Percentiles rank a stretch among this genome's conserved stretches.
Conservation (phyloP, 2,329 filamentous ascomycete genomes). For the Aspergillus melleus region DNA sequence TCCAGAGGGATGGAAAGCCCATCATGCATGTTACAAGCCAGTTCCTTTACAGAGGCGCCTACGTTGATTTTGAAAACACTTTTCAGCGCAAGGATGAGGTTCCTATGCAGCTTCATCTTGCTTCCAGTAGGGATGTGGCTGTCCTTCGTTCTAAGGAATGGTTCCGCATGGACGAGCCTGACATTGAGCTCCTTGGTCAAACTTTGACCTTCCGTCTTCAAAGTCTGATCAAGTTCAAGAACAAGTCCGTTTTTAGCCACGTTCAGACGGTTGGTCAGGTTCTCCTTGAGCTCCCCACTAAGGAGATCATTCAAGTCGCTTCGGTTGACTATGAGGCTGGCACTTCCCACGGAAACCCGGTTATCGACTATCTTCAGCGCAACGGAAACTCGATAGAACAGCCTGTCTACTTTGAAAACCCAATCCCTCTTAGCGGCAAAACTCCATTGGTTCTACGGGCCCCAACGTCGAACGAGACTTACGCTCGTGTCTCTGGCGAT, state of each 20-base stretch:
- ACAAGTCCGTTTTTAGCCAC: slow-evolving; percentile 84
- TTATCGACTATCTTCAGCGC: slow-evolving; percentile 91
- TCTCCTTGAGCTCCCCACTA: slow-evolving; percentile 88
- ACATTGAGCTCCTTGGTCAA: slow-evolving; percentile 86
- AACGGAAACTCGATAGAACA: slow-evolving; percentile 92
- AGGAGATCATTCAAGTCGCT: slow-evolving; percentile 96
- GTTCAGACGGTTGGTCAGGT: slow-evolving; percentile 93
- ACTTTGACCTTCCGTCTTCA: slow-evolving; percentile 95
- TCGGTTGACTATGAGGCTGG: slow-evolving; percentile 94
- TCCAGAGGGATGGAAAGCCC: slow-evolving; percentile 75
- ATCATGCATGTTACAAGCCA: slow-evolving; percentile 99
- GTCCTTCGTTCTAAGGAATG: slow-evolving; percentile 96
- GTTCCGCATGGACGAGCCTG: slow-evolving; percentile 84
- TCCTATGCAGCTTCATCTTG: slow-evolving; percentile 88
- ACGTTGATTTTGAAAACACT: slow-evolving; percentile 94
- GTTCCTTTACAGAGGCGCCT: slow-evolving; percentile 91
- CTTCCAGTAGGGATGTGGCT: slow-evolving; percentile 85
- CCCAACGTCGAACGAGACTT: slow-evolving; percentile 94
- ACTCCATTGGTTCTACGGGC: slow-evolving; percentile 84
- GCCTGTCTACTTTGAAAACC: slow-evolving; percentile 94
- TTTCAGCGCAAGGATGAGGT: slow-evolving; percentile 98
- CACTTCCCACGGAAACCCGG: slow-evolving; percentile 89
- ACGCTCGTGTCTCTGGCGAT: slow-evolving; percentile 94
- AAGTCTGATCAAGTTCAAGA: slow-evolving; percentile 90
- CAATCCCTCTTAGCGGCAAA: slow-evolving; percentile 92